Conservation (phyloP, 2,329 filamentous ascomycete species). For the Elsinoe batatas region DNA sequence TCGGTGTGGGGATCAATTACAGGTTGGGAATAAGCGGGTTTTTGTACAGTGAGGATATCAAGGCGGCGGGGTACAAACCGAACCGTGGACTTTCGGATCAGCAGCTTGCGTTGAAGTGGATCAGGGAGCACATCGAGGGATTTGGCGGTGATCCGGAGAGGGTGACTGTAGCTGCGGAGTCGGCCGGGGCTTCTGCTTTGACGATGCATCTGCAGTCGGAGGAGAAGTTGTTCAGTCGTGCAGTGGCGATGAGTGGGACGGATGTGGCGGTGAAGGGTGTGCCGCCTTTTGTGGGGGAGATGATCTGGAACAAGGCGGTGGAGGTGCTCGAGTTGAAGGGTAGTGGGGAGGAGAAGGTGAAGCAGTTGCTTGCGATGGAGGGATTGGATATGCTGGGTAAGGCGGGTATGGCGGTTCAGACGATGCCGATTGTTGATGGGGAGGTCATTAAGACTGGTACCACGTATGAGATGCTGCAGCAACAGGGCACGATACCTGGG, state of each 20-base stretch:
- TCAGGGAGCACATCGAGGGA: constrained; percentile 27
- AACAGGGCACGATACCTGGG: constrained; percentile 11
- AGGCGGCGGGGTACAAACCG: constrained; percentile 19
- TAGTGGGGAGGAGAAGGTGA: constrained; percentile 32
- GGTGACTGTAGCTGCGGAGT: constrained; percentile 37
- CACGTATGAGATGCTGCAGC: constrained; percentile 14
- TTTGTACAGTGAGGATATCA: constrained; percentile 19
- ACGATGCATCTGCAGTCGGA: constrained; percentile 26
- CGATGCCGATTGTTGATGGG: constrained; percentile 34
- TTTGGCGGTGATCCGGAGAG: constrained; percentile 32
- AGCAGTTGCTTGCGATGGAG: constrained; percentile 25
- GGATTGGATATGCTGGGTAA: constrained; percentile 8
- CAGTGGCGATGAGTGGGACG: constrained; percentile 35
- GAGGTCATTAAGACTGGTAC: constrained; percentile 28
- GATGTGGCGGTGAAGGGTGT: constrained; percentile 30
- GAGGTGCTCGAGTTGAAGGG: constrained; percentile 32
- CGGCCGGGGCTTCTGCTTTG: constrained; percentile 33
- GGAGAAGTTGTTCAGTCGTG: constrained; percentile 33
- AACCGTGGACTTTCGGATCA: constrained; percentile 25
- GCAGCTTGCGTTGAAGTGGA: constrained; percentile 29
- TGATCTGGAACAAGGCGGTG: constrained; percentile 33
- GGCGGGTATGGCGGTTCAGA: constrained; percentile 19
- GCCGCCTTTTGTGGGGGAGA: constrained; percentile 31
- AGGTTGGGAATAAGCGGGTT: constrained; percentile 38
- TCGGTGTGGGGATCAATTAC: constrained; percentile 37